Conservation (phyloP, 2,329 filamentous ascomycete genomes). For the Bipolaris zeicola region DNA sequence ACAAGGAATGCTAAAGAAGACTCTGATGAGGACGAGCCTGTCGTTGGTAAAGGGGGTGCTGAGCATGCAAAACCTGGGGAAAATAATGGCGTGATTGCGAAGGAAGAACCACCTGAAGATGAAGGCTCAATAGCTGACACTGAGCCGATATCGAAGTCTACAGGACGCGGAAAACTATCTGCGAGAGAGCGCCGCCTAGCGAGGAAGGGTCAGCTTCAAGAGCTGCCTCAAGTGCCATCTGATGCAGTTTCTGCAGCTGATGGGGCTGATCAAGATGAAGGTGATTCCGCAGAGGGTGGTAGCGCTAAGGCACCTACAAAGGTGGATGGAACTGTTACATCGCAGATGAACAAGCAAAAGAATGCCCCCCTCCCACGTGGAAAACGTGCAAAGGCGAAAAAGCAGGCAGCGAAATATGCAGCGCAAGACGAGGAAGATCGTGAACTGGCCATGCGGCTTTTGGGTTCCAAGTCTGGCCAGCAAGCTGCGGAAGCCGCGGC, state of each 20-base stretch:
- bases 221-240: conserved; percentile 16
- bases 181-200: conserved; percentile 47
- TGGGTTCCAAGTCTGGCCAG: conserved; percentile 75
- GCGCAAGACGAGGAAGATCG: conserved; percentile 95
- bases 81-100: conserved; percentile 5
- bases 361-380: conserved; percentile 62
- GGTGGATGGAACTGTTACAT: conserved; percentile 34
- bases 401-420: conserved; percentile 86
- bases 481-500: conserved; percentile 67
- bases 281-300: conserved; percentile 31
- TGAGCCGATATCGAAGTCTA: conserved; percentile 30
- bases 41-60: conserved; percentile 6
- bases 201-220: conserved; percentile 44
- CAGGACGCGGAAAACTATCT: conserved; percentile 44
- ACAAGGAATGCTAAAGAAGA: conserved; percentile 18
- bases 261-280: conserved; percentile 40
- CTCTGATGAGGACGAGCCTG: conserved; percentile 29
- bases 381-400: conserved; percentile 83
- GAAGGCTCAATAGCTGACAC: conserved; percentile 37
- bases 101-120: conserved; percentile 32
- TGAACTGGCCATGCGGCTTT: conserved; percentile 77
- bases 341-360: conserved; percentile 36
- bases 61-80: conserved; percentile 19
- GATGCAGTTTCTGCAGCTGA: conserved; percentile 18
- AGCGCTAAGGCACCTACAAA: conserved; percentile 19